phyloP scores from a whole-genome alignment of 176 grass and related monocot species.

The Avena sativa region DNA sequence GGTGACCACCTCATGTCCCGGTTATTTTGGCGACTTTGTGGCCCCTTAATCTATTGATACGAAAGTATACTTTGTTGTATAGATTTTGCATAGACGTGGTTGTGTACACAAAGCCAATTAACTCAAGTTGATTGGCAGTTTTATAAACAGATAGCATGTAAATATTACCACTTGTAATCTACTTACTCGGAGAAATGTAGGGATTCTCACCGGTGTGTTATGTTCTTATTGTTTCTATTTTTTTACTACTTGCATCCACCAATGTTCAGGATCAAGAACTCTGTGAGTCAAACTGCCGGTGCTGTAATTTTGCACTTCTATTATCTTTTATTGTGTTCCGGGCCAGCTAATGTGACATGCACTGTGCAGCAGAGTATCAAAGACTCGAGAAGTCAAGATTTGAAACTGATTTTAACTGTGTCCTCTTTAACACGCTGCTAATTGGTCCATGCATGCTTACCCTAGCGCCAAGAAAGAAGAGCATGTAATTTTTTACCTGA shows the following conservation, averaged over 20 bases:
- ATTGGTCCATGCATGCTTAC: conserved; percentile 46
- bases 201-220: too few relatives aligned
- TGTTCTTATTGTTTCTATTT: not conserved
- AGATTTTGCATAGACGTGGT: conserved; percentile 33
- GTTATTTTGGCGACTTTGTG: conserved; percentile 53
- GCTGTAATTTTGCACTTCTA: not conserved
- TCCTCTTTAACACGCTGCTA: conserved; percentile 33
- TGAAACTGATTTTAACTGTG: conserved; percentile 35
- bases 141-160: conserved; percentile 46
- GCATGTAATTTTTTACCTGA: conserved; percentile 41
- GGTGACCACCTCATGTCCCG: conserved; percentile 29
- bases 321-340: conserved; percentile 8
- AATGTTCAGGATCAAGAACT: conserved; percentile 16
- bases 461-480: not conserved
- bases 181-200: conserved; percentile 35
- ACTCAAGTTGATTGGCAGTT: conserved; percentile 43
- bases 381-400: conserved; percentile 44
- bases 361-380: conserved; percentile 33
- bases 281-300: conserved; percentile 24
- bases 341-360: conserved; percentile 33
- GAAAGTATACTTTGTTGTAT: conserved; percentile 38
- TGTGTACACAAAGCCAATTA: conserved; percentile 21
- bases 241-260: conserved; percentile 26
- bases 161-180: conserved; percentile 42
- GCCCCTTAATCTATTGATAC: conserved; percentile 43